Percentiles rank a stretch among this genome's conserved stretches.
phyloP scores from a whole-genome alignment of 129 eudicot species.

The Pseudognaphalium luteoalbum region DNA sequence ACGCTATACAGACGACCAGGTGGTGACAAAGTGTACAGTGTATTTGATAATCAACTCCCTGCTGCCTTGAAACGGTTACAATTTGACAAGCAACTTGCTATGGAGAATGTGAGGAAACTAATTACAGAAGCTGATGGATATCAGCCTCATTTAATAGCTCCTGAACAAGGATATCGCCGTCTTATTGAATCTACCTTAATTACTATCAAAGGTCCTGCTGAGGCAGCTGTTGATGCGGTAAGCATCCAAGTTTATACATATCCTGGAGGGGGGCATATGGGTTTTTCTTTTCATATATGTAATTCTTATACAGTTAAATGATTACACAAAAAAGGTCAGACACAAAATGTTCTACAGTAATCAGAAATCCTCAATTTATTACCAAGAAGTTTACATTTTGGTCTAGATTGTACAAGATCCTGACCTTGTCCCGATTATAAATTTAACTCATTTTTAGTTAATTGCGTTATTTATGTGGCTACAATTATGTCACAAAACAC shows the following conservation, averaged over 20 bases:
- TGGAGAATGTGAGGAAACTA: conserved; percentile 90
- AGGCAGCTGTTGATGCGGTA: conserved; percentile 97
- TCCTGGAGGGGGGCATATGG: not conserved
- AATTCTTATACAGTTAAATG: conserved; percentile 2
- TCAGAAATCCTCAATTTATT: not conserved
- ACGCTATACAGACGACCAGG: conserved; percentile 79
- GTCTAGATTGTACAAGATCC: not conserved
- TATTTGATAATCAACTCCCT: conserved; percentile 91
- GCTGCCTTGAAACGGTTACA: conserved; percentile 94
- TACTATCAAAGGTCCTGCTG: conserved; percentile 93
- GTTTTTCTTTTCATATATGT: not conserved
- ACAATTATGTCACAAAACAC: not conserved
- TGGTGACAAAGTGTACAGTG: conserved; percentile 82
- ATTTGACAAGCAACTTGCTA: conserved; percentile 91
- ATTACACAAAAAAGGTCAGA: not conserved
- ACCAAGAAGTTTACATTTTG: not conserved
- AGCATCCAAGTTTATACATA: conserved; percentile 12
- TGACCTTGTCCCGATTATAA: not conserved
- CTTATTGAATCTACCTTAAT: conserved; percentile 85
- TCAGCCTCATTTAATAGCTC: conserved; percentile 97
- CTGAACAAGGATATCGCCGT: conserved; percentile 97
- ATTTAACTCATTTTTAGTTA: not conserved
- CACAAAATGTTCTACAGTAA: not conserved
- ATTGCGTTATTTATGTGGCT: not conserved
- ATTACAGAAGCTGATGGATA: conserved; percentile 98